These are phyloP conservation scores for Astrothelium subdiscretum DNA, from an alignment of 495 filamentous ascomycete genomes.

Conservation along the genomic window DNA sequence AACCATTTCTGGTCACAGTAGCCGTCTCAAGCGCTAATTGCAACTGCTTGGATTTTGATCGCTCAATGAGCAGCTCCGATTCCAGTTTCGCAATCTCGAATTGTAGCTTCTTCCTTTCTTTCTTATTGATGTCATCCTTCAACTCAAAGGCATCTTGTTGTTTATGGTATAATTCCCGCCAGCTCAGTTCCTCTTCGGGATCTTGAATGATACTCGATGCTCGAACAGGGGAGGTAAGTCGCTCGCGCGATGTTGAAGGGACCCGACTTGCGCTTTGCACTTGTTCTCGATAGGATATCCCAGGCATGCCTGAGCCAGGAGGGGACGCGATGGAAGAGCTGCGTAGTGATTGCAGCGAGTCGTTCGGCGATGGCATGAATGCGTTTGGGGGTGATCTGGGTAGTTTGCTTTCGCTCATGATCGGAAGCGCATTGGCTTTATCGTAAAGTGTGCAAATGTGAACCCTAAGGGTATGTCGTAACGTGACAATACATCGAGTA, in stretches of 20 bases:
- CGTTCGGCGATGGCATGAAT: slow-evolving; percentile 14
- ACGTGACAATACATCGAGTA: not conserved
- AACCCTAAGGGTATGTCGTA: not conserved
- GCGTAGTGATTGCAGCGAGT: slow-evolving; percentile 3
- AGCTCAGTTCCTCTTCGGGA: not conserved
- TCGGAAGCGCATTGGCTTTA: not conserved
- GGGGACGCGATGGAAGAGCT: not conserved
- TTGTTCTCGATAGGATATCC: not conserved
- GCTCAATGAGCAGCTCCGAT: not conserved
- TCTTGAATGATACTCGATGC: not conserved
- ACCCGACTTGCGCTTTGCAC: not conserved
- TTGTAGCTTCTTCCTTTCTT: not conserved
- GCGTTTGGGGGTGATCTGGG: slow-evolving; percentile 11
- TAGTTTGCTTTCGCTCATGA: not conserved
- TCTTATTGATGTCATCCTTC: not conserved
- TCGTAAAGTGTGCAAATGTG: not conserved
- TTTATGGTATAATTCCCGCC: not conserved
- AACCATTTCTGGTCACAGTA: not conserved
- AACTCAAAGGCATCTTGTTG: not conserved
- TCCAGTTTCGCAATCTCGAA: not conserved
- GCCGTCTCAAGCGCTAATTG: not conserved
- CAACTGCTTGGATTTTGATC: not conserved
- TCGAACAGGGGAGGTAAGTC: not conserved
- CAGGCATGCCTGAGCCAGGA: slow-evolving; percentile 1
- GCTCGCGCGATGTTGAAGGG: not conserved